phyloP scores from a whole-genome alignment of 2,329 filamentous ascomycete species.

The Botrytis fabae region DNA sequence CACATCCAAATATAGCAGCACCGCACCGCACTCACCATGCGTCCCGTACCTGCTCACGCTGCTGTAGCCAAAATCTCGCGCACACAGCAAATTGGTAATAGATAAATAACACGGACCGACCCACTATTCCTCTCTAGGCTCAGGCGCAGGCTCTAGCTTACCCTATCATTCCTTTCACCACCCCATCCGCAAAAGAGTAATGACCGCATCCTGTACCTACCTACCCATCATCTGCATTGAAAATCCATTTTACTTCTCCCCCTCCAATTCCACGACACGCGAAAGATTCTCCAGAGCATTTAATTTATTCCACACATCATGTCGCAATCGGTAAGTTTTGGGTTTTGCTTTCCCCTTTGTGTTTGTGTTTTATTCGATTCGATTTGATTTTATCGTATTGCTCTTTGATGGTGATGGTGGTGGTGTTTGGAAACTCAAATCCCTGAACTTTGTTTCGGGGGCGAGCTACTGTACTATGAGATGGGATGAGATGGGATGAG shows the following conservation, averaged over 20 bases:
- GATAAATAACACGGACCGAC: background rate
- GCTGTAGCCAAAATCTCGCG: no score
- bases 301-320: conserved; percentile 26
- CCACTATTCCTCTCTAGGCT: no score
- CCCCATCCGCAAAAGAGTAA: background rate
- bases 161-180: background rate
- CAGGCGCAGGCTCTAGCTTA: background rate
- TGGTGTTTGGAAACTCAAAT: background rate
- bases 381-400: no score
- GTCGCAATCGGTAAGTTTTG: conserved; percentile 38
- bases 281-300: background rate
- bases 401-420: background rate
- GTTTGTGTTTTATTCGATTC: no score
- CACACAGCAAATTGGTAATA: background rate
- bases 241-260: conserved; percentile 11
- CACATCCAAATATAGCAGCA: conserved; percentile 13
- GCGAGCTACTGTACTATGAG: background rate
- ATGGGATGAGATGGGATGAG: background rate
- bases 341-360: background rate
- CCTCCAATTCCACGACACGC: no score
- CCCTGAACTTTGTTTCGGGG: background rate
- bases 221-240: background rate
- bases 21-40: background rate
- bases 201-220: conserved; percentile 15
- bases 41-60: no score